Evolutionary conservation across 2,329 filamentous ascomycete genomes (phyloP).

Genomic region (Bipolaris bicolor): DNA sequence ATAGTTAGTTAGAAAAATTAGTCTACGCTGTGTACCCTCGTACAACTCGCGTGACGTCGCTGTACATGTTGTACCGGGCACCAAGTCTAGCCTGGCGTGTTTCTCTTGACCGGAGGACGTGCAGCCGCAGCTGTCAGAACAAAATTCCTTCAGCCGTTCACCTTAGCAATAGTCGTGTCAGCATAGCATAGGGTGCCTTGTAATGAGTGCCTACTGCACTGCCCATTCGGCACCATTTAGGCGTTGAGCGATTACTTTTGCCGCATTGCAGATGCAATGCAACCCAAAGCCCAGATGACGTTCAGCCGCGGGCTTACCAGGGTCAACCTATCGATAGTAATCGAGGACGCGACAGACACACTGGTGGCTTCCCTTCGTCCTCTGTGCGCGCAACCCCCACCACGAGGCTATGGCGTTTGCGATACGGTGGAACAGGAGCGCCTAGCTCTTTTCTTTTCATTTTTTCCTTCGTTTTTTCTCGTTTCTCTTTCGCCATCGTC

Average conservation of each 20-base stretch:
- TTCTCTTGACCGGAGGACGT: conserved; percentile 21
- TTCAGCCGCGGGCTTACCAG: conserved; percentile 13
- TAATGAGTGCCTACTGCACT: not conserved
- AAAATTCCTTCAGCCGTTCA: conserved; percentile 10
- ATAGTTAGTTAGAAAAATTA: too few species aligned
- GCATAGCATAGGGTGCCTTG: not conserved
- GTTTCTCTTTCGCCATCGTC: not conserved
- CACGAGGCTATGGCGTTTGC: conserved; percentile 11
- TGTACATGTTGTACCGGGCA: conserved; percentile 9
- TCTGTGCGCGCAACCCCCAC: conserved; percentile 8
- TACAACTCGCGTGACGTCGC: conserved; percentile 14
- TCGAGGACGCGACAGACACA: conserved; percentile 12
- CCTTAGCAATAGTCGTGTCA: conserved; percentile 9
- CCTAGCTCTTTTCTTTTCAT: not conserved
- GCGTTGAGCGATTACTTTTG: conserved; percentile 1
- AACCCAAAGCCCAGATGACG: conserved; percentile 10
- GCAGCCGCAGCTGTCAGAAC: conserved; percentile 2
- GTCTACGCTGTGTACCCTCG: too few species aligned
- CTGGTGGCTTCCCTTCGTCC: conserved; percentile 3
- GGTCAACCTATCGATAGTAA: conserved; percentile 27
- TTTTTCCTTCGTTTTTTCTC: not conserved
- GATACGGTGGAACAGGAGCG: conserved; percentile 11
- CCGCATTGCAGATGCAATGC: conserved; percentile 10
- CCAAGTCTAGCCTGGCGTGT: conserved; percentile 12
- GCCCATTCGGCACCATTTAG: not conserved